Base-by-base conservation (phyloP, 768 basidiomycete genomes). In the Boletellus emodensis region DNA sequence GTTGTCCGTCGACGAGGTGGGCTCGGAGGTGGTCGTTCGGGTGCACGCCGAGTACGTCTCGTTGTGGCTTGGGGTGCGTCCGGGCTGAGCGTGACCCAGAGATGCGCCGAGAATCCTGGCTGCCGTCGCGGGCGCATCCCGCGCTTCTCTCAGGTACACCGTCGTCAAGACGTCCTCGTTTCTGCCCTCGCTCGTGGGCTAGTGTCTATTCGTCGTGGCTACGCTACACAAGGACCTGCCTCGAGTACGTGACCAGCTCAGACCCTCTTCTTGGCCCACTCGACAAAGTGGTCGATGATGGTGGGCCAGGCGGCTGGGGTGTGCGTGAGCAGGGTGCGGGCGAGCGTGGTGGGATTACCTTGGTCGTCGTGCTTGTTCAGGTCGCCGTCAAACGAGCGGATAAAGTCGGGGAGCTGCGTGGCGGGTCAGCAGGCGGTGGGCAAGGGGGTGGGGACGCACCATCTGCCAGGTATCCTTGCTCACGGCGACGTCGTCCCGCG, bases 401-500 rank as follows among this genome's bases (percentile, higher is more conserved):
- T 72, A 58, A 92, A 93, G 58, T 87, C 87, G 42, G 84, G 71
- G 59, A 94, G 88, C 90, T 92, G 62, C 38, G 50, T 4, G 49
- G 48, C 35, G 15, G 18, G 39, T 60, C 47, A 59, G 52, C 41
- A 17, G 8, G 14, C 44, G 40, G 14, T 41, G 28, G 30, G 42
- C 33, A 45, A 46, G 26, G 34, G 34, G 41, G 70, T 32, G 34
- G 10, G 17, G 18, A 53, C 83, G 38, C 43, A 88, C 90, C 90
- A 93, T 92, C 45, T 75, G 68, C 91, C 90, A 93, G 15, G 87
- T 89, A 70, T 92, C 91, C 70, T 87, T 90, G 71, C 88, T 92
- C 30, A 94, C 78, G 5, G 89, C 90, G 62, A 86, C 87, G 18
- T 74, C 74, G 1, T 82, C 83, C 56, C 79, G 84, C 62, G 78